Evolutionary conservation across 345 rosid genomes (phyloP), one percentile per base, ranked within the genome.

Genomic region (Sapria himalayana): DNA sequence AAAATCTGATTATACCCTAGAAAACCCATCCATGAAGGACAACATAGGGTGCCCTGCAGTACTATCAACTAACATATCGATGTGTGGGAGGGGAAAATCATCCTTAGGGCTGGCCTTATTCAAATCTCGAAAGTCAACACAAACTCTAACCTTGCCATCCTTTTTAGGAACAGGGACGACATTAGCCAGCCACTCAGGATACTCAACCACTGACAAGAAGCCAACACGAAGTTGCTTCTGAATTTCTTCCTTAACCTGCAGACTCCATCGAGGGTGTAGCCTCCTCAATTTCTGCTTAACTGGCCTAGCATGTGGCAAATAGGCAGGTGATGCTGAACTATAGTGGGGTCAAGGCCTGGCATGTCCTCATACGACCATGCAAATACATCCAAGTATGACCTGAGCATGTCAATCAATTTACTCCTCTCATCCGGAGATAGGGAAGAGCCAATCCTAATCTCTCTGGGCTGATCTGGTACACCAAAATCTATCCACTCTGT

Each of bases 311-410:
- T 10, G 22, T n/a, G 19, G 13, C 1, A 9, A 3, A 29, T 2
- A 0, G 37, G 46, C 3, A 39, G 6, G 2, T 33, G 15, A 17
- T 40, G 33, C 0, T 2, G 11, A 0, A 50, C 40, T 7, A 50
- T 31, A 9, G 31, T 10, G 0, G 5, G 16, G 4, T 29, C 35
- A 3, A 49, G 3, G 9, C 43, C 38, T 3, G 21, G 39, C 43
- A 48, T 48, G 12, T 48, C 43, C 3, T 17, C 2, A 20, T 37
- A 48, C 0, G 42, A 46, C 51, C 21, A 35, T 1, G 41, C 33
- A 34, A 34, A 46, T 0, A 33, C 15, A 13, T 34, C n/a, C n/a
- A 3, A n/a, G 15, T 33, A 33, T n/a, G 13, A 15, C 2, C 1
- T 15, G 1, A 33, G 6, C 16, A 33, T 5, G 1, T 9, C 37